Base-by-base conservation (phyloP, 1,139 yeast genomes). In the Taphrina sp. region DNA sequence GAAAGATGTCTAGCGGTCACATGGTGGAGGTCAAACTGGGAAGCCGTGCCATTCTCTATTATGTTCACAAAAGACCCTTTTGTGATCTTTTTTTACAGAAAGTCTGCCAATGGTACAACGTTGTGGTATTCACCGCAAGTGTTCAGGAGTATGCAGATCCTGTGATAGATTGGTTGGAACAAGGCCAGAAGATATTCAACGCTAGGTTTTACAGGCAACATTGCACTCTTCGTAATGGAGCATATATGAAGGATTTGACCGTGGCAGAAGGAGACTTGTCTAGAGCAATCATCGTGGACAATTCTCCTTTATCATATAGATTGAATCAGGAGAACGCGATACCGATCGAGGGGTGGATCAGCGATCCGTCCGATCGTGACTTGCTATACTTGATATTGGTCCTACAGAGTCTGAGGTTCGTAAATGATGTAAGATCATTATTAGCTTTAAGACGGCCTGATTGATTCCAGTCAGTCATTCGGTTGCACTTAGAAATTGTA, bases 71-170 rank as follows among this genome's bases (percentile, higher is more conserved):
- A 67, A 76, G 98, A 58, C 98, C 98, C 0, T 85, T 76, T 66
- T 92, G 96, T 66, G 96, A 88, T 68, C 79, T 80, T 62, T 92
- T 92, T 66, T 73, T 92, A 28, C 75, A 80, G 58, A 85, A 83
- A 60, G 94, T 89, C 12, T 74, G 83, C 56, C 81, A 82, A 64
- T 92, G 97, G 97, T 92, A 81, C 69, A 86, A 88, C 63, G 73
- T 92, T 41, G 92, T 89, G 45, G 80, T 92, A 10, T 89, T 89
- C 72, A 92, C 98, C 0, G 98, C 98, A 1, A 84, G 95, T 51
- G 94, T 92, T 59, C 82, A 82, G 69, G 96, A 89, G 67, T 92
- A 92, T 65, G 98, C 98, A 0, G 98, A 92, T 66, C 98, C 98
- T 0, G 94, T 92, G 60, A 88, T 92, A 53, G 94, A 90, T 69